Conservation (phyloP, 768 basidiomycete species). For the Gymnopilus junonius region DNA sequence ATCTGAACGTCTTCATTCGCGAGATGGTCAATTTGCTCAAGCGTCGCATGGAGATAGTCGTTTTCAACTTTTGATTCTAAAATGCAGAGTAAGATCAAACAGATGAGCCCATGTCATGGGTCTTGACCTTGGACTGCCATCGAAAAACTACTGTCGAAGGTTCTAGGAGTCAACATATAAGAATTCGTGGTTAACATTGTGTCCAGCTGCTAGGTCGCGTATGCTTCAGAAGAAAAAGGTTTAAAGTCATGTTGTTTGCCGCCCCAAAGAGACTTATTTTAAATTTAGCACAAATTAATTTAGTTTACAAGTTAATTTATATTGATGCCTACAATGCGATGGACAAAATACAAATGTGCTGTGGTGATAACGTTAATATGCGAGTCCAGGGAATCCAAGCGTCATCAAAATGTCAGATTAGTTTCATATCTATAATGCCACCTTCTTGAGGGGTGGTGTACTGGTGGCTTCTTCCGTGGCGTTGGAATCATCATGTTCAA, state of each 20-base stretch:
- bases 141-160: not conserved
- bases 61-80: constrained; percentile 1
- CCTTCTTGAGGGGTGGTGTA: constrained; percentile 72
- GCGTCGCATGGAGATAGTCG: constrained; percentile 43
- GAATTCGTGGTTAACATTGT: not conserved
- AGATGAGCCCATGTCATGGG: not conserved
- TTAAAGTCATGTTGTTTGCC: not conserved
- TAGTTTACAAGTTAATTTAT: constrained; percentile 15
- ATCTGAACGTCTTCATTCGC: constrained; percentile 76
- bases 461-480: constrained; percentile 44
- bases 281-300: not conserved
- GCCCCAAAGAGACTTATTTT: not conserved
- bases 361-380: constrained; percentile 7
- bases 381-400: constrained; percentile 1
- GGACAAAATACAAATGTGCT: constrained; percentile 16
- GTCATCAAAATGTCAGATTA: not conserved
- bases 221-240: not conserved
- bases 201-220: not conserved
- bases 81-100: constrained; percentile 6
- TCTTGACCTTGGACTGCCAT: not conserved
- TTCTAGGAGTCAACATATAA: not conserved
- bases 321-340: constrained; percentile 16
- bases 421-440: constrained; percentile 45
- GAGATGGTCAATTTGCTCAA: constrained; percentile 55
- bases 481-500: constrained; percentile 50